These are phyloP conservation scores for Anthracocystis walkeri DNA, from an alignment of 1,284 basidiomycete species.

Conservation along the genomic window DNA sequence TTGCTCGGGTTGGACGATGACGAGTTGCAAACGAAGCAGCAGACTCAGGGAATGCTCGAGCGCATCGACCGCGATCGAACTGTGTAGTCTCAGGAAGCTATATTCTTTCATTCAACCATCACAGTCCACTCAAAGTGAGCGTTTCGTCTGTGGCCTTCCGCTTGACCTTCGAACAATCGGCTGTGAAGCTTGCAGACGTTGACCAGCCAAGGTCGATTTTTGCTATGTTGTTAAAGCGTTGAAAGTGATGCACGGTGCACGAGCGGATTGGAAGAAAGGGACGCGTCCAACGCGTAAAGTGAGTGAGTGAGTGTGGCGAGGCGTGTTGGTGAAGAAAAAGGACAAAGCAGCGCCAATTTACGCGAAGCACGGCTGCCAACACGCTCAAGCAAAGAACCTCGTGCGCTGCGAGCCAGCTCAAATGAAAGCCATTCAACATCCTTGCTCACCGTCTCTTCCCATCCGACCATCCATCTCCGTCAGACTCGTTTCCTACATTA, in stretches of 20 bases:
- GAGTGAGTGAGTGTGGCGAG: constrained; percentile 13
- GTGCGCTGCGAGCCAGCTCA: background rate
- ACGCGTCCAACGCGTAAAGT: constrained; percentile 40
- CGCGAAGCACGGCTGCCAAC: constrained; percentile 8
- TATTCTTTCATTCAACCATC: too few relatives aligned
- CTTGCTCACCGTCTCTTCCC: too few relatives aligned
- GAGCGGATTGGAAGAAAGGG: constrained; percentile 17
- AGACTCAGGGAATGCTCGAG: constrained; percentile 37
- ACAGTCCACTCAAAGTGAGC: background rate
- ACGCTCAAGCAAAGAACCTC: background rate
- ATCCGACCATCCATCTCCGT: background rate
- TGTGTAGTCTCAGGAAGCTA: constrained; percentile 7
- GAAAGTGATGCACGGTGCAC: constrained; percentile 5
- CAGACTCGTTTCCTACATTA: background rate
- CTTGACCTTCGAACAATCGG: background rate
- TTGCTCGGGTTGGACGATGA: constrained; percentile 42
- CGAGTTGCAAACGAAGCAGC: constrained; percentile 35
- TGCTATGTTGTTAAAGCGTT: background rate
- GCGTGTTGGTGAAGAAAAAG: constrained; percentile 12
- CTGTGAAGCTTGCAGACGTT: background rate
- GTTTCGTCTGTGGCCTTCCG: background rate
- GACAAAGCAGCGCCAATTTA: constrained; percentile 25
- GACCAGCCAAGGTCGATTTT: background rate
- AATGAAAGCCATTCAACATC: background rate
- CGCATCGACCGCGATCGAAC: constrained; percentile 41